phyloP scores from a whole-genome alignment of 108 stramenopile species.

The Skeletonema costatum region DNA sequence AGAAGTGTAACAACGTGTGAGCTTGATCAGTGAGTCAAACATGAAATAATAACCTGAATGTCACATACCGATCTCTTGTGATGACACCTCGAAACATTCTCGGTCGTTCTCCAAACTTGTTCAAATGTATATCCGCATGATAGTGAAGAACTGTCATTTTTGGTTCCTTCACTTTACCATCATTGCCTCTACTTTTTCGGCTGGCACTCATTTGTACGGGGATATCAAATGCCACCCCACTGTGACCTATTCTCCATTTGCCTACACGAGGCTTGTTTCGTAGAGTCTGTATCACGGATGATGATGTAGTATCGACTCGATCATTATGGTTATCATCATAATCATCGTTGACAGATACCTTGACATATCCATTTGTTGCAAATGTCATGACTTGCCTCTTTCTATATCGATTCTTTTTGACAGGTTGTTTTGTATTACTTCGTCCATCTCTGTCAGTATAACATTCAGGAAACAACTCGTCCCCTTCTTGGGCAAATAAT shows the following conservation, averaged over 20 bases:
- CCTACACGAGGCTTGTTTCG: constrained; percentile 36
- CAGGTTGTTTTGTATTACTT: neutral
- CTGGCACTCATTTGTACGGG: constrained; percentile 19
- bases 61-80: constrained; percentile 51
- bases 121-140: constrained; percentile 64
- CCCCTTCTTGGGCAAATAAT: constrained; percentile 15
- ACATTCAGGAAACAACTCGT: constrained; percentile 23
- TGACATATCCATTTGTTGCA: constrained; percentile 50
- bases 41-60: neutral
- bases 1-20: neutral
- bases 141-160: constrained; percentile 54
- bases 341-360: constrained; percentile 25
- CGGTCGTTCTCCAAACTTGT: constrained; percentile 70
- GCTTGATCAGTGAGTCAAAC: neutral
- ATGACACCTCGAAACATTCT: constrained; percentile 69
- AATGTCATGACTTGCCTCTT: constrained; percentile 50
- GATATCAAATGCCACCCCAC: constrained; percentile 54
- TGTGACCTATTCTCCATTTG: constrained; percentile 58
- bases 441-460: neutral
- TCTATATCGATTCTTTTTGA: constrained; percentile 6
- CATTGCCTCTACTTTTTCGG: constrained; percentile 6
- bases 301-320: neutral
- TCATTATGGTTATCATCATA: neutral
- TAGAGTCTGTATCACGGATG: neutral
- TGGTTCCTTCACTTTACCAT: neutral